Evolutionary conservation across 306 rosid genomes (phyloP), one percentile per base, ranked within the genome.

Genomic region (Fagus crenata): DNA sequence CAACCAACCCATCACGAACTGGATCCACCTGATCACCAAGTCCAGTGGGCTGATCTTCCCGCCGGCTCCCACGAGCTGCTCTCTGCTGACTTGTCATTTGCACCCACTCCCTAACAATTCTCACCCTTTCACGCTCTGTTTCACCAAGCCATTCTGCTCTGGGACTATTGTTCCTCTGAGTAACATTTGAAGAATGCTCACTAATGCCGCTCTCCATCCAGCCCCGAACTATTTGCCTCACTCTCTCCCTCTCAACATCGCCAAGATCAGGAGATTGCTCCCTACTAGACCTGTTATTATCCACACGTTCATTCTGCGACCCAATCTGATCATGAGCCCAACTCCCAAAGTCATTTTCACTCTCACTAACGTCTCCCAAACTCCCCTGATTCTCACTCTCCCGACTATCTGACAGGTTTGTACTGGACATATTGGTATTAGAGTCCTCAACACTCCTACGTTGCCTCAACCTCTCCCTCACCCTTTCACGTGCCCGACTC

Each of bases 211-310:
- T 93, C 79, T 93, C 99, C 99, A 96, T 96, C 99, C 98, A 96
- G 84, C 99, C 99, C 73, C 97, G 86, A 80, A 90, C 99, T 75
- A 96, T 91, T 74, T 91, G 99, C 78, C 98, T 86, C 84, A 96
- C 99, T 77, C 99, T 87, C 90, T 96, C 99, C 96, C 99, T 89
- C 90, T 96, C 99, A 68, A 95, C 96, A 51, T 95, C 99, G 17
- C 96, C 99, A 75, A 92, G 96, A 89, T 96, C 98, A 74, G 98
- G 99, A 84, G 99, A 96, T 81, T 92, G 97, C 89, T 96, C 99
- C 90, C 99, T 89, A 83, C 96, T 93, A 75, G 98, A 96, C 69
- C 73, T 89, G 80, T 85, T 82, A 65, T 74, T 87, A 72, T 80
- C 93, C 74, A 76, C 86, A 33, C 43, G 88, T 71, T 81, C 90